Evolutionary conservation across 495 filamentous ascomycete species (phyloP), one percentile per base, ranked within the genome.

Genomic region (Xylaria grammica): DNA sequence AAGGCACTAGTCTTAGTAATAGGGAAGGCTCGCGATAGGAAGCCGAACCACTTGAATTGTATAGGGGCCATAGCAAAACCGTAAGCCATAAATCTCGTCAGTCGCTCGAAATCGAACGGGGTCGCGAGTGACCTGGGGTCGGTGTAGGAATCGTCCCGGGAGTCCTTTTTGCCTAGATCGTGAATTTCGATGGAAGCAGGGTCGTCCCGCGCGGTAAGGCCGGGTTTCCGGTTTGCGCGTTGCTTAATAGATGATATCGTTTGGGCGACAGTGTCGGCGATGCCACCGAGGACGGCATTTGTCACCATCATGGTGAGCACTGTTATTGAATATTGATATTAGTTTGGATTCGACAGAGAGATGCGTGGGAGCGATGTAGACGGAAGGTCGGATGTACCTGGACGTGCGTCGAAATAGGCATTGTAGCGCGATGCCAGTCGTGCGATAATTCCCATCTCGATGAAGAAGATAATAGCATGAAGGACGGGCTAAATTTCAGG

Each of bases 271-370:
- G 94, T 98, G 80, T 99, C 95, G 73, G 95, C 93, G 56, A 96
- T 88, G 65, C 93, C 94, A 77, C 91, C 92, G 27, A 99, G 86
- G 34, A 99, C 89, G 61, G 95, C 90, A 78, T 99, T 99, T 68
- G 92, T 94, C 65, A 97, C 90, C 95, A 98, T 99, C 75, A 94
- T 99, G 45, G 95, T 99, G 65, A 99, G 83, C 40, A 99, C 92
- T 91, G 63, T 51, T 27, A 17, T 29, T 27, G 73, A 78, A 51
- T 4, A 20, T 20, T 6, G 4, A 8, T 36, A 56, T 72, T 20
- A 74, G 66, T 40, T 10, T 49, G 2, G 10, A 20, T 13, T 48
- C 15, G 26, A 11, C 19, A 50, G 19, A 27, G 27, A 9, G 20
- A 55, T 48, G 26, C 36, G 36, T 46, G 57, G 46, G 29, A 60